Percentiles rank a stretch among this genome's conserved stretches.
Conservation (phyloP, 1,284 basidiomycete genomes). For the Austropuccinia psidii region DNA sequence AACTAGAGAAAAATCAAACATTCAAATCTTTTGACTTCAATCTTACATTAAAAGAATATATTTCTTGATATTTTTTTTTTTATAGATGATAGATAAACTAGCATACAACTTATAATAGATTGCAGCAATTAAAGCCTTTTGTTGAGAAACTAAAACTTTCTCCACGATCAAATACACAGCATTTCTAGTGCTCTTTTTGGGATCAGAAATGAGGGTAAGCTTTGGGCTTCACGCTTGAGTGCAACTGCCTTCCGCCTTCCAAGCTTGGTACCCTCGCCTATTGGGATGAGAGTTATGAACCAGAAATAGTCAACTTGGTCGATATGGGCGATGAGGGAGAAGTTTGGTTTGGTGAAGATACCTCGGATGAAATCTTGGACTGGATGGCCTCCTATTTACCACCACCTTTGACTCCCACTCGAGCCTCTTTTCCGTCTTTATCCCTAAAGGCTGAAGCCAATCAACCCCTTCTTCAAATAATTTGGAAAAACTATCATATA, state of each 20-base stretch:
- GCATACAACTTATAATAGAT: too few species aligned
- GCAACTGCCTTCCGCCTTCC: too few species aligned
- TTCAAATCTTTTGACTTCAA: too few species aligned
- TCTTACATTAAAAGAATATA: too few species aligned
- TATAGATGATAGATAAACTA: too few species aligned
- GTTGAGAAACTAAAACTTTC: background rate
- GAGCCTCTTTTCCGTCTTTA: too few species aligned
- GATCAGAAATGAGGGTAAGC: conserved; percentile 1
- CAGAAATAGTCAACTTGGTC: conserved; percentile 7
- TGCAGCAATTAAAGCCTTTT: background rate
- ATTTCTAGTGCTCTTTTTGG: background rate
- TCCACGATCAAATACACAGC: conserved; percentile 10
- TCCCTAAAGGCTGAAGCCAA: too few species aligned
- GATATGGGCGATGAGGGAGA: conserved; percentile 26
- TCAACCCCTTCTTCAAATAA: too few species aligned
- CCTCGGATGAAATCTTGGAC: conserved; percentile 27
- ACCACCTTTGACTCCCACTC: conserved; percentile 10
- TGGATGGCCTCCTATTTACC: conserved; percentile 17
- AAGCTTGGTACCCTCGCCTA: conserved; percentile 11
- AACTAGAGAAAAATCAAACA: too few species aligned
- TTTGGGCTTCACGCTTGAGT: background rate
- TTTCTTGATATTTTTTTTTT: too few species aligned
- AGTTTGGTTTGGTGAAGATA: conserved; percentile 27
- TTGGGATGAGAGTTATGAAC: conserved; percentile 16
- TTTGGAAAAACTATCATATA: too few species aligned